These are phyloP conservation scores for Nicotiana noctiflora DNA, from an alignment of 257 asterid species.

Conservation along the genomic window DNA sequence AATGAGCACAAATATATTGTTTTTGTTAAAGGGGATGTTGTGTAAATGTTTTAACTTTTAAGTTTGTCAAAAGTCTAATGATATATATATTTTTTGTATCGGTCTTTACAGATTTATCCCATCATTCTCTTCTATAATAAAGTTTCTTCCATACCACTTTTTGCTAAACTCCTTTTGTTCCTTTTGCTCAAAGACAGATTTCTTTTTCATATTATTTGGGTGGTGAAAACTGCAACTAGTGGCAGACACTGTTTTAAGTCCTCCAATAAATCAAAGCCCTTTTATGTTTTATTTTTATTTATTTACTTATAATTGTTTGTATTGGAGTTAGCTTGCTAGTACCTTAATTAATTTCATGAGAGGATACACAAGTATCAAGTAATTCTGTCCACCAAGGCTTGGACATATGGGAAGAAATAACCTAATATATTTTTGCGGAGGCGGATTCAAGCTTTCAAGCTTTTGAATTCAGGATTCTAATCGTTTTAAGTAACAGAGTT, in stretches of 20 bases:
- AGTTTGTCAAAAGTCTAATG: slow-evolving; percentile 42
- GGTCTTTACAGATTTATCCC: slow-evolving; percentile 21
- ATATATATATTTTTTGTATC: slow-evolving; percentile 11
- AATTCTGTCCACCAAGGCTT: too few relatives aligned
- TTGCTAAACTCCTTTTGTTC: slow-evolving; percentile 15
- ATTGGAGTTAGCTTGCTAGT: too few relatives aligned
- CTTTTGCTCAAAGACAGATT: slow-evolving; percentile 4
- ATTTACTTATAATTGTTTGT: fast-evolving
- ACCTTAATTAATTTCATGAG: too few relatives aligned
- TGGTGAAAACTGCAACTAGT: slow-evolving; percentile 16
- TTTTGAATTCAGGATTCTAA: too few relatives aligned
- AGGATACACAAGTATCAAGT: too few relatives aligned
- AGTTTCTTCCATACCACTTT: slow-evolving; percentile 25
- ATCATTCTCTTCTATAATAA: slow-evolving; percentile 16
- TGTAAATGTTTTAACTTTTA: slow-evolving; percentile 27
- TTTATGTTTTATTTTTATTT: not conserved
- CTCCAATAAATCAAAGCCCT: slow-evolving; percentile 3
- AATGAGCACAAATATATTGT: not conserved
- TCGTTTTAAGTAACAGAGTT: too few relatives aligned
- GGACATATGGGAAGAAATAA: too few relatives aligned
- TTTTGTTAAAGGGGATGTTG: slow-evolving; percentile 4
- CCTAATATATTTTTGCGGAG: too few relatives aligned
- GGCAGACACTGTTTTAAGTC: slow-evolving; percentile 16
- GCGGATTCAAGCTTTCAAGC: too few relatives aligned
- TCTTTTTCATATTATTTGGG: slow-evolving; percentile 9